Base-by-base conservation (phyloP, 2,329 filamentous ascomycete species). In the Exophiala xenobiotica region DNA sequence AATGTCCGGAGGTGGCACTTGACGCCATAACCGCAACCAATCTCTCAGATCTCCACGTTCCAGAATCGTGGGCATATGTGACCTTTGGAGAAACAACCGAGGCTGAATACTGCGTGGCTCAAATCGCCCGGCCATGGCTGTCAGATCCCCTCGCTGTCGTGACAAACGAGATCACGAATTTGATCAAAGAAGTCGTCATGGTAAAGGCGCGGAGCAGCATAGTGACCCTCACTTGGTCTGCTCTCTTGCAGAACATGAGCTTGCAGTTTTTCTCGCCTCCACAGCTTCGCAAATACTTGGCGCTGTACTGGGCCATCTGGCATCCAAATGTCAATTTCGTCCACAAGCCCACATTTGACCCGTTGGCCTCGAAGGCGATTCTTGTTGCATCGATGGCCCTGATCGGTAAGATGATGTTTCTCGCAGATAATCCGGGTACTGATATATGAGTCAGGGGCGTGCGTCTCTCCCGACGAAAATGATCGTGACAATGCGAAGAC, bases 281-380 rank as follows among this genome's bases (percentile, higher is more conserved):
- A 0, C 65, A 65, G 26, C 48, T 71, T 19, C 59, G 63, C 26
- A 65, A 63, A 26, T 68, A 63, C 22, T 54, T 70, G 6, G 61
- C 64, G 5, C 51, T 69, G 4, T 71, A 67, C 51, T 71, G 69
- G 69, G 61, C 64, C 0, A 59, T 68, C 7, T 70, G 69, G 69
- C 63, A 70, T 51, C 67, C 69, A 3, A 69, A 71, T 45, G 63
- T 69, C 46, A 68, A 65, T 42, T 61, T 68, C 16, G 44, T 70
- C 2, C 68, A 70, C 46, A 63, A 64, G 22, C 68, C 69, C 3
- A 68, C 64, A 4, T 71, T 71, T 51, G 61, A 70, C 31, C 55
- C 64, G 0, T 41, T 62, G 3, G 60, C 48, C 1, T 56, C 64
- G 4, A 67, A 67, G 42, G 60, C 64, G 2, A 60, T 62, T 23